These are phyloP conservation scores for Phalaenopsis hybrid DNA, from an alignment of 116 monocot species.

Conservation along the genomic window DNA sequence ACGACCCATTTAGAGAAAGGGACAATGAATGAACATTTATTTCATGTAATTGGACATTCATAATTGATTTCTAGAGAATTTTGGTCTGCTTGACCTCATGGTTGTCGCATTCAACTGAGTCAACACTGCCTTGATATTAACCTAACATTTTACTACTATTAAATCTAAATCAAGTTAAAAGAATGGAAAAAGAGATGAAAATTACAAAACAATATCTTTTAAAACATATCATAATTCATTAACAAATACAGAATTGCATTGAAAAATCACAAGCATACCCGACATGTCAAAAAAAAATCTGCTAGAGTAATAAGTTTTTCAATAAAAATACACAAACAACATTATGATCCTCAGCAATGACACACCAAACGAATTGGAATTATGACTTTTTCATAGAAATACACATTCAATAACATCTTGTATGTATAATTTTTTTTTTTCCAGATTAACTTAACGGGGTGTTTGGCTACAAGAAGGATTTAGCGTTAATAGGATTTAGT, in stretches of 20 bases:
- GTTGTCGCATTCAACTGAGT: too few species aligned
- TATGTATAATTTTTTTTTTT: too few species aligned
- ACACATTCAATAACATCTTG: too few species aligned
- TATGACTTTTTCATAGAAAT: not conserved
- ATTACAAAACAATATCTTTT: not conserved
- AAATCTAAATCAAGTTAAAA: not conserved
- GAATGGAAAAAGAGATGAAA: not conserved
- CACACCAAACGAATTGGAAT: not conserved
- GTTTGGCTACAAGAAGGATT: too few species aligned
- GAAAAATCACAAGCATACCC: not conserved
- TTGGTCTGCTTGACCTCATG: too few species aligned
- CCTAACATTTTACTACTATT: not conserved
- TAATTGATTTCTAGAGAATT: too few species aligned
- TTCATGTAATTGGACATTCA: too few species aligned
- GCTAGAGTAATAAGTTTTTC: too few species aligned
- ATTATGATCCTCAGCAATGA: not conserved
- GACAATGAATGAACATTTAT: too few species aligned
- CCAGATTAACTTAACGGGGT: too few species aligned
- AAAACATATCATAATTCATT: not conserved
- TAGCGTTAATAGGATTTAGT: too few species aligned
- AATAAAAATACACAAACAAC: not conserved
- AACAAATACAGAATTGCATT: not conserved
- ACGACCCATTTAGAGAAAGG: too few species aligned
- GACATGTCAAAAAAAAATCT: not conserved
- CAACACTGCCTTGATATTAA: not conserved